phyloP scores from a whole-genome alignment of 345 rosid genomes.

The Erysimum cheiranthoides region DNA sequence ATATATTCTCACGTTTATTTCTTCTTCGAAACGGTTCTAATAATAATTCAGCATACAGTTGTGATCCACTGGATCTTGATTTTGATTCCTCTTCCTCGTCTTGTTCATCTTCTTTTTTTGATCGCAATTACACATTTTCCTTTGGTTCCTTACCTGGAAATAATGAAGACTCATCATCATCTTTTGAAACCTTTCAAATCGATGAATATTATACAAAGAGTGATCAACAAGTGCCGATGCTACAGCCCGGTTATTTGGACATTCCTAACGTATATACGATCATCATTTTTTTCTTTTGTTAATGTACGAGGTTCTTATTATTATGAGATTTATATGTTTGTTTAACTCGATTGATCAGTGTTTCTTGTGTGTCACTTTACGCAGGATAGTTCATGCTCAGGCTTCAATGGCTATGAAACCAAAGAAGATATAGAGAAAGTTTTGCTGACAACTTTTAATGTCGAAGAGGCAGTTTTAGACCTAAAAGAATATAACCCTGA shows the following conservation, averaged over 20 bases:
- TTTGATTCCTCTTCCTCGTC: slow-evolving; percentile 19
- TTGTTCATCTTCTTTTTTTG: slow-evolving; percentile 16
- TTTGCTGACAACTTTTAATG: slow-evolving; percentile 8
- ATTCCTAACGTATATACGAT: slow-evolving; percentile 23
- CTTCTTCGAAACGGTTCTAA: background rate
- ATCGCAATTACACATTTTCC: background rate
- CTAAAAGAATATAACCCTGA: background rate
- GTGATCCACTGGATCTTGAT: slow-evolving; percentile 15
- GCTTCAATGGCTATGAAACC: background rate
- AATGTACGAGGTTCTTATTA: background rate
- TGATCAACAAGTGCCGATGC: slow-evolving; percentile 19
- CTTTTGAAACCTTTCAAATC: background rate
- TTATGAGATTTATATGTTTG: background rate
- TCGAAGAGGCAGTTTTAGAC: background rate
- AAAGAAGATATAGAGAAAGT: slow-evolving; percentile 33
- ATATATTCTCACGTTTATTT: background rate
- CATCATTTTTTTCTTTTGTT: no score
- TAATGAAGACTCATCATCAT: slow-evolving; percentile 16
- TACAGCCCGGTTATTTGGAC: slow-evolving; percentile 5
- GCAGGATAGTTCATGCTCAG: slow-evolving; percentile 35
- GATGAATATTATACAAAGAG: slow-evolving; percentile 22
- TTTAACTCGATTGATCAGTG: background rate
- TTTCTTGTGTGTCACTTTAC: slow-evolving; percentile 1
- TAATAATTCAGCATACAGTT: background rate
- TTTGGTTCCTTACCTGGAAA: background rate